Evolutionary conservation across 495 filamentous ascomycete species (phyloP), one percentile per base, ranked within the genome.

Genomic region (Xylaria curta): DNA sequence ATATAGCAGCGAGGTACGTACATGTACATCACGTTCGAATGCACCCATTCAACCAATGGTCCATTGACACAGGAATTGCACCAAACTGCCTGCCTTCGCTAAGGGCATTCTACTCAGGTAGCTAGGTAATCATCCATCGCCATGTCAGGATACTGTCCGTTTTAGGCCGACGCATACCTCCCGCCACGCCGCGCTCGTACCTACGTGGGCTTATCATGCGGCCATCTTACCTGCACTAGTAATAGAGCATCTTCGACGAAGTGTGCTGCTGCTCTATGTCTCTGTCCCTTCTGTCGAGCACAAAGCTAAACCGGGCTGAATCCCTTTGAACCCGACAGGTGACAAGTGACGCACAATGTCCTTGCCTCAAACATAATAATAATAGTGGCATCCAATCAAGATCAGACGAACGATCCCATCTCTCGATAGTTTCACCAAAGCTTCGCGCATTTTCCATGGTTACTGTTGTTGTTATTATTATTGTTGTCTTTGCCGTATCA

Each of bases 21-120:
- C 17, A 13, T 63, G 38, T 64, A 44, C 40, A 13, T 24, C 33
- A 4, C 24, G 44, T 28, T 28, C 42, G 47, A 31, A 13, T 26
- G 47, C 24, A n/a, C 42, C 28, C n/a, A n/a, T 21, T 13, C 40
- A 28, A 24, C 62, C 62, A 66, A 53, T 66, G 24, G 44, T 21
- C 28, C 62, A 36, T 66, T 36, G 62, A n/a, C 62, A 51, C 62
- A 47, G 28, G 46, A 66, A 53, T 38, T 36, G 63, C 63, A 66
- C 63, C 44, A 17, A 12, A 19, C 17, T 28, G 3, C 5, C 33
- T 63, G 38, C 21, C 33, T 19, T n/a, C 54, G 28, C 33, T 36
- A 38, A 38, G 36, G 36, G 36, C 8, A 36, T 24, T 31, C 21
- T 24, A 13, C 38, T 42, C 10, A 42, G 38, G 38, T 5, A 12